Evolutionary conservation across 2,329 filamentous ascomycete genomes (phyloP).

Genomic region (Hypocrella siamensis): DNA sequence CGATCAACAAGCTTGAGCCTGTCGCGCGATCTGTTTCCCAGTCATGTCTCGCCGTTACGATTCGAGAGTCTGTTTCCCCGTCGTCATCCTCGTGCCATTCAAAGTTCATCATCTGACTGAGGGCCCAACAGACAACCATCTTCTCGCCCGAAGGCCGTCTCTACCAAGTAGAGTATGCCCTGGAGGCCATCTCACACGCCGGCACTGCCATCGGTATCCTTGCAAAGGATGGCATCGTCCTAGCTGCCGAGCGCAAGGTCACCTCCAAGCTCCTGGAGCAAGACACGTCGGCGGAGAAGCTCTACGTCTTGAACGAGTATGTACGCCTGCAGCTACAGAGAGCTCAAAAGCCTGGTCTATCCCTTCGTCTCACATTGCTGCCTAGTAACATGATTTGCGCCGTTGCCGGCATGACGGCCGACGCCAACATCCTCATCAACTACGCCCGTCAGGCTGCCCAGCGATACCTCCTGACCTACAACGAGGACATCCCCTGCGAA

Average conservation of each 20-base stretch:
- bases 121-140: slow-evolving; percentile 67
- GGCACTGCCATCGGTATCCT: slow-evolving; percentile 94
- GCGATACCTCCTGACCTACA: slow-evolving; percentile 95
- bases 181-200: slow-evolving; percentile 96
- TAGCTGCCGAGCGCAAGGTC: slow-evolving; percentile 96
- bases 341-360: too few species aligned
- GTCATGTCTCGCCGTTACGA: slow-evolving; percentile 93
- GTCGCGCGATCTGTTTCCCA: neutral
- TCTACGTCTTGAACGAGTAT: slow-evolving; percentile 97
- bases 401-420: slow-evolving; percentile 96
- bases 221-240: slow-evolving; percentile 94
- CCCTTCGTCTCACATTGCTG: neutral
- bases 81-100: neutral
- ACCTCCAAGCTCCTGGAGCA: slow-evolving; percentile 98
- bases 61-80: slow-evolving; percentile 58
- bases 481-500: slow-evolving; percentile 98
- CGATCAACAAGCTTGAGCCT: neutral
- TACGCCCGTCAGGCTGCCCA: slow-evolving; percentile 95
- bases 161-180: slow-evolving; percentile 98
- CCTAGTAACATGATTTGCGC: slow-evolving; percentile 98
- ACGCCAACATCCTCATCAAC: slow-evolving; percentile 99
- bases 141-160: slow-evolving; percentile 97
- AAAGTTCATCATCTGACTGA: slow-evolving; percentile 2
- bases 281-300: slow-evolving; percentile 98
- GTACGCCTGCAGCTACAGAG: too few species aligned